phyloP scores from a whole-genome alignment of 768 basidiomycete genomes.

The Heimioporus sp. region DNA sequence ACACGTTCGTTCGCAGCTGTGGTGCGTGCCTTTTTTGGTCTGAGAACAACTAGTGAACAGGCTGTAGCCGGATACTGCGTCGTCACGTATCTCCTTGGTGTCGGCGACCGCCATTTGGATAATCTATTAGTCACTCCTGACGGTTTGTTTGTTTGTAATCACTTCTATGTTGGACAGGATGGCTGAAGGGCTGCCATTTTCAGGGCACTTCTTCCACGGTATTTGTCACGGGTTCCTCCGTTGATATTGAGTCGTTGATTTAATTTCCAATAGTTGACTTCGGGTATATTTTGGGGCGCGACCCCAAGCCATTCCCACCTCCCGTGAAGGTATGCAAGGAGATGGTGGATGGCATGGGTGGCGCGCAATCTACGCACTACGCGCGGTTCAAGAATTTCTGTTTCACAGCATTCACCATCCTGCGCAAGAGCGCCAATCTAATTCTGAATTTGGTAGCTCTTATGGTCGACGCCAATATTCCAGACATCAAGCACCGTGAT shows the following conservation, averaged over 20 bases:
- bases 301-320: constrained; percentile 97
- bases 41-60: constrained; percentile 10
- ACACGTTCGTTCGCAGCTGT: constrained; percentile 95
- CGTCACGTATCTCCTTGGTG: constrained; percentile 92
- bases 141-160: constrained; percentile 44
- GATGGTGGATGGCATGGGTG: constrained; percentile 99
- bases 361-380: constrained; percentile 92
- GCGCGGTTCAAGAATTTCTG: constrained; percentile 94
- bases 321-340: constrained; percentile 99
- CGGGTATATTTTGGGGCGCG: constrained; percentile 95
- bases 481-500: constrained; percentile 91
- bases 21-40: constrained; percentile 51
- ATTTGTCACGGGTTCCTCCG: constrained; percentile 11
- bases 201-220: constrained; percentile 97
- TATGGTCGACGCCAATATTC: constrained; percentile 97
- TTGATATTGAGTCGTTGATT: constrained; percentile 6
- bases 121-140: constrained; percentile 92
- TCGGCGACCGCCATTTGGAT: constrained; percentile 96
- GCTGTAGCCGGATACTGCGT: constrained; percentile 92
- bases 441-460: constrained; percentile 94
- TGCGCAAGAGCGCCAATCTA: constrained; percentile 95
- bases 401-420: constrained; percentile 96
- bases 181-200: neutral
- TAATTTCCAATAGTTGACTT: constrained; percentile 73
- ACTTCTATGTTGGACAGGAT: neutral